These are phyloP conservation scores for Mortierella sp. DNA, from an alignment of 371 early-diverging fungal species.

Conservation along the genomic window DNA sequence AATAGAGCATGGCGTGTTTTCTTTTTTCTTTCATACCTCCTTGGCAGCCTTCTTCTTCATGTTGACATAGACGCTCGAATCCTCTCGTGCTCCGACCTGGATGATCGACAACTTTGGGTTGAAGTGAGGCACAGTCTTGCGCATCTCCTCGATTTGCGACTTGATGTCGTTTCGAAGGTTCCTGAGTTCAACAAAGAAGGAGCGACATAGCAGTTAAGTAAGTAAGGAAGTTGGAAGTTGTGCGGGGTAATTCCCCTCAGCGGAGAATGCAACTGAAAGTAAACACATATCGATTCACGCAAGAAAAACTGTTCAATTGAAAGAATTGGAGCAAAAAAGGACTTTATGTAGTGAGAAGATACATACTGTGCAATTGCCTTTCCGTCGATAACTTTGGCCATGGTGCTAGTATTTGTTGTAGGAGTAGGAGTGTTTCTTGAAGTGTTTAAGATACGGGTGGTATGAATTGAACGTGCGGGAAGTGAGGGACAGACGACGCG, in stretches of 20 bases:
- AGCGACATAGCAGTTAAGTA: background rate
- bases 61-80: conserved; percentile 90
- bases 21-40: conserved; percentile 68
- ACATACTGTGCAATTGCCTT: conserved; percentile 76
- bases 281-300: background rate
- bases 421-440: background rate
- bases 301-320: background rate
- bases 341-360: no score
- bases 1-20: background rate
- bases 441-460: background rate
- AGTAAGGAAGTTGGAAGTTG: background rate
- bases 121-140: conserved; percentile 66
- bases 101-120: conserved; percentile 88
- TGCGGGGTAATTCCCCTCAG: background rate
- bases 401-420: conserved; percentile 18
- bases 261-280: background rate
- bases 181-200: conserved; percentile 11
- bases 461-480: conserved; percentile 10
- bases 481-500: conserved; percentile 3
- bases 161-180: conserved; percentile 54
- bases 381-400: conserved; percentile 77
- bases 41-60: conserved; percentile 92
- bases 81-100: conserved; percentile 93
- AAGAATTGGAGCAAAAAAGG: background rate
- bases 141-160: conserved; percentile 52